Conservation (phyloP, 2,329 filamentous ascomycete genomes). For the Dactylonectria estremocensis region DNA sequence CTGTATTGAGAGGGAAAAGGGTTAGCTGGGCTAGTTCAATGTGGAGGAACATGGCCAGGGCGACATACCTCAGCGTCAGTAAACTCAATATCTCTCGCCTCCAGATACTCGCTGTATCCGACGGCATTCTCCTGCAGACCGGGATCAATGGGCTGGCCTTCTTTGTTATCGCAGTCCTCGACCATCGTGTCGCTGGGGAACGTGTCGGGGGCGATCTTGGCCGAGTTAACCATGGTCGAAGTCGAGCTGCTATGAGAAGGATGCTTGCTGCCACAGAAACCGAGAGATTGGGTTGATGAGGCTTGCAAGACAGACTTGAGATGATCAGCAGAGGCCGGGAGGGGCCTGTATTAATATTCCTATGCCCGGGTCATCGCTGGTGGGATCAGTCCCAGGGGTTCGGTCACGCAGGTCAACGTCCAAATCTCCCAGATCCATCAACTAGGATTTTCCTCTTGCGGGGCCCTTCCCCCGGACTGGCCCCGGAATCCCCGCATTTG, state of each 20-base stretch:
- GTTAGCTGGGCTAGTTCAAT: background rate
- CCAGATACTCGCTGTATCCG: constrained; percentile 1
- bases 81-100: background rate
- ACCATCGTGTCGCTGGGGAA: background rate
- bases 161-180: constrained; percentile 1
- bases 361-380: background rate
- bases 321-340: background rate
- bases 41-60: background rate
- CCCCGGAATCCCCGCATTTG: background rate
- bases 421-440: background rate
- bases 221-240: background rate
- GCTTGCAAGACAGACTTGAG: background rate
- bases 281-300: background rate
- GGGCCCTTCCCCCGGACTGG: background rate
- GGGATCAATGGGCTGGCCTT: background rate
- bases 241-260: background rate
- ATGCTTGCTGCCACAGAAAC: background rate
- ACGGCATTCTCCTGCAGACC: background rate
- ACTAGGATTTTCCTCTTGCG: background rate
- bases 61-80: background rate
- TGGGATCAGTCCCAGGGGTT: background rate
- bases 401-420: background rate
- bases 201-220: constrained; percentile 1
- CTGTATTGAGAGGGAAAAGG: background rate
- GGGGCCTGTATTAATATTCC: background rate